phyloP scores from a whole-genome alignment of 768 basidiomycete genomes.

The Suillus variegatus region DNA sequence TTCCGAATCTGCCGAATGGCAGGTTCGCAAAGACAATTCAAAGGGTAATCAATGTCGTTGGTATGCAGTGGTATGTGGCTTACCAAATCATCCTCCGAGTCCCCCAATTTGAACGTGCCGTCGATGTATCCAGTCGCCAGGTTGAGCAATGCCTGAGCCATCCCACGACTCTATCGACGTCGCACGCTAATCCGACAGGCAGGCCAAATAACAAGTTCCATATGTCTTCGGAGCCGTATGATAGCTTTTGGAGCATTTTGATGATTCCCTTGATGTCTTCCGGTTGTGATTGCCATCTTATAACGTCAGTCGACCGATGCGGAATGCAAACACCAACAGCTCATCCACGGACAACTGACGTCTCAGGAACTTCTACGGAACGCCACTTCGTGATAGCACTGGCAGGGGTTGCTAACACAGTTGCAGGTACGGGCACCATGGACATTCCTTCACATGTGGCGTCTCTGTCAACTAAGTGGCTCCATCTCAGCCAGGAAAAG shows the following conservation, averaged over 20 bases:
- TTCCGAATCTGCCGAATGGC: too few relatives aligned
- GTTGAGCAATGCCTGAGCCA: conserved; percentile 6
- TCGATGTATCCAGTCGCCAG: conserved; percentile 5
- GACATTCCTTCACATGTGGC: conserved; percentile 4
- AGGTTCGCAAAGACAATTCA: too few relatives aligned
- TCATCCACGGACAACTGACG: background rate
- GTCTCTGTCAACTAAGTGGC: conserved; percentile 8
- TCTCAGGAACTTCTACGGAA: conserved; percentile 1
- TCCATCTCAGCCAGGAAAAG: conserved; percentile 10
- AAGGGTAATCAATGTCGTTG: too few relatives aligned
- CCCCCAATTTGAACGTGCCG: background rate
- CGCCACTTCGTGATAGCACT: conserved; percentile 10
- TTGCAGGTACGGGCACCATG: conserved; percentile 8
- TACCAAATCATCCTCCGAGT: conserved; percentile 6
- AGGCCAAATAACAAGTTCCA: conserved; percentile 8
- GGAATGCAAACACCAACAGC: conserved; percentile 4
- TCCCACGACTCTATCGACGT: conserved; percentile 4
- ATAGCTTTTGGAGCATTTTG: conserved; percentile 6
- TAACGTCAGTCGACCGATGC: conserved; percentile 7
- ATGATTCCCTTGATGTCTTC: conserved; percentile 8
- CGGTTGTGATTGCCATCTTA: conserved; percentile 9
- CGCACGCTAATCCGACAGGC: conserved; percentile 7
- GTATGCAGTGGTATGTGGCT: background rate
- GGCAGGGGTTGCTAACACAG: conserved; percentile 11
- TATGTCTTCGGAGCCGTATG: conserved; percentile 1